phyloP scores from a whole-genome alignment of 2,329 filamentous ascomycete species.

The Fusarium chlamydosporum region DNA sequence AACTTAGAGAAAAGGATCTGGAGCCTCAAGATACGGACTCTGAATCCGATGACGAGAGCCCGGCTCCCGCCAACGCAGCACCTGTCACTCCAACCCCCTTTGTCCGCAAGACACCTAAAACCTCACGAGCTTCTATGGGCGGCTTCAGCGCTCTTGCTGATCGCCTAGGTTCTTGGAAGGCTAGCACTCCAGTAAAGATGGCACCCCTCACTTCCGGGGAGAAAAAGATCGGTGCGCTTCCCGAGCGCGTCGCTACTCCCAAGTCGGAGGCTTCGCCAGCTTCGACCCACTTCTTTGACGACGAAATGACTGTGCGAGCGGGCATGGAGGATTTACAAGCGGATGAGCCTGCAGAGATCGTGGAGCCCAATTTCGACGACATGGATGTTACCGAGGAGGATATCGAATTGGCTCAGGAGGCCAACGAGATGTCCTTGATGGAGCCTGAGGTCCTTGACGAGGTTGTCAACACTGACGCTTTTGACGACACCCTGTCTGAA shows the following conservation, averaged over 20 bases:
- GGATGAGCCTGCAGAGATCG: conserved; percentile 42
- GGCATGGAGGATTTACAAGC: conserved; percentile 36
- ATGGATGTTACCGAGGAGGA: conserved; percentile 68
- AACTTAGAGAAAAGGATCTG: conserved; percentile 65
- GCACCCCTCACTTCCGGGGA: conserved; percentile 45
- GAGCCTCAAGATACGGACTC: conserved; percentile 61
- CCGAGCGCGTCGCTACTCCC: conserved; percentile 24
- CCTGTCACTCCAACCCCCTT: conserved; percentile 61
- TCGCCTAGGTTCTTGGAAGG: conserved; percentile 73
- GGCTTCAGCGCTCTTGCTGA: conserved; percentile 76
- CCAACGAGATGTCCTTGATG: conserved; percentile 71
- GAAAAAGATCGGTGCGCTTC: conserved; percentile 53
- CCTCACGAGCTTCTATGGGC: conserved; percentile 53
- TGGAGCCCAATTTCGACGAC: conserved; percentile 59
- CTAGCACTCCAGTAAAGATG: conserved; percentile 64
- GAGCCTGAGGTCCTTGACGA: conserved; percentile 60
- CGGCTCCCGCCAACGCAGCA: conserved; percentile 51
- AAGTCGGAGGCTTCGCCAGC: conserved; percentile 56
- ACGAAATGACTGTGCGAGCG: conserved; percentile 66
- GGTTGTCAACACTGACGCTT: conserved; percentile 51
- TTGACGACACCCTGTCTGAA: conserved; percentile 69
- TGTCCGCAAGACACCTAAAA: conserved; percentile 45
- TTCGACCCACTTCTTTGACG: conserved; percentile 71
- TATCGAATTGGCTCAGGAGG: conserved; percentile 69
- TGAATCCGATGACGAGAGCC: conserved; percentile 68